phyloP scores from a whole-genome alignment of 306 rosid species.

The Psophocarpus tetragonolobus region DNA sequence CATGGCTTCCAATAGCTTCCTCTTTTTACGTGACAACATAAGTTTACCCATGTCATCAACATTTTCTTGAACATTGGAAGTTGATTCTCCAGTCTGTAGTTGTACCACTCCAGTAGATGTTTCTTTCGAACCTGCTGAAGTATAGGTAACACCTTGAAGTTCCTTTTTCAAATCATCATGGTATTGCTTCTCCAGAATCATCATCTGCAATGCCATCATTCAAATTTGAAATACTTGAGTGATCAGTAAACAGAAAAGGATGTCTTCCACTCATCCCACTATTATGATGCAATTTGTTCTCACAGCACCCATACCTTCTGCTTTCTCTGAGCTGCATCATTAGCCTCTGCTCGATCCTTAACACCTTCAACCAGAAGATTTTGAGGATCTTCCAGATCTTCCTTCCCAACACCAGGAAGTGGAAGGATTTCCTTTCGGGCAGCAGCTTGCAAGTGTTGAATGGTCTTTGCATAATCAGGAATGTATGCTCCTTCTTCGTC shows the following conservation, averaged over 20 bases:
- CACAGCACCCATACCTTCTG: slow-evolving; percentile 54
- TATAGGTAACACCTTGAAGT: slow-evolving; percentile 50
- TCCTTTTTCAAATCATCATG: slow-evolving; percentile 80
- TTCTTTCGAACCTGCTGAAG: slow-evolving; percentile 50
- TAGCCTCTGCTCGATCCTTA: slow-evolving; percentile 79
- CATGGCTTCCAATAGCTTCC: slow-evolving; percentile 62
- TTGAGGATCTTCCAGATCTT: slow-evolving; percentile 86
- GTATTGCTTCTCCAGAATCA: slow-evolving; percentile 65
- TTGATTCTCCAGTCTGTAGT: slow-evolving; percentile 45
- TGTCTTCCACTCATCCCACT: neutral
- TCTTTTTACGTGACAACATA: slow-evolving; percentile 59
- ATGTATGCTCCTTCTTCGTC: slow-evolving; percentile 83
- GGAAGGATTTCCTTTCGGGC: slow-evolving; percentile 75
- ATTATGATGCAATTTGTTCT: neutral
- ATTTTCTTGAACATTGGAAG: slow-evolving; percentile 41
- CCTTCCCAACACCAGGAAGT: slow-evolving; percentile 74
- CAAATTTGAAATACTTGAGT: neutral
- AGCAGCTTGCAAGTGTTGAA: slow-evolving; percentile 66
- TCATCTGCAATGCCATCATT: slow-evolving; percentile 69
- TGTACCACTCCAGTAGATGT: slow-evolving; percentile 38
- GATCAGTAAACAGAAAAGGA: neutral
- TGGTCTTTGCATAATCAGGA: slow-evolving; percentile 92
- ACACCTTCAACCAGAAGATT: slow-evolving; percentile 70
- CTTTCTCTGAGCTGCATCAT: slow-evolving; percentile 73
- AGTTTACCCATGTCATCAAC: slow-evolving; percentile 43